phyloP scores from a whole-genome alignment of 768 basidiomycete species.

The Mycena albidolilacea region DNA sequence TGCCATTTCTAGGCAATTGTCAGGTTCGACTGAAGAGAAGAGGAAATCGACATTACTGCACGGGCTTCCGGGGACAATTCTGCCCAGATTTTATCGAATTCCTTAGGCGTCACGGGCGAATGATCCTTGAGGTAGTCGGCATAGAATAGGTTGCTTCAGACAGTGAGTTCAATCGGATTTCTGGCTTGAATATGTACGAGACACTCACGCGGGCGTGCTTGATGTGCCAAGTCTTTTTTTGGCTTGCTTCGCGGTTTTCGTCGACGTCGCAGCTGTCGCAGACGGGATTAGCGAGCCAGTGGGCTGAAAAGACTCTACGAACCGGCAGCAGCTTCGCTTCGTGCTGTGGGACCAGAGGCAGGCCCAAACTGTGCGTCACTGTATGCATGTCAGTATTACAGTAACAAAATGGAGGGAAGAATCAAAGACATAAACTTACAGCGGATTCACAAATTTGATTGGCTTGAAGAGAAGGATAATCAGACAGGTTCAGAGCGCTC shows the following conservation, averaged over 20 bases:
- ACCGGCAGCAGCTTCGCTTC: neutral
- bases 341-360: slow-evolving; percentile 2
- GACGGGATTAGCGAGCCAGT: neutral
- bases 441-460: neutral
- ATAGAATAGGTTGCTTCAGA: slow-evolving; percentile 3
- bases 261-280: neutral
- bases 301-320: neutral
- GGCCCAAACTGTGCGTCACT: neutral
- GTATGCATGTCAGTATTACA: neutral
- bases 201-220: neutral
- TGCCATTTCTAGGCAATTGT: neutral
- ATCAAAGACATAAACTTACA: neutral
- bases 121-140: neutral
- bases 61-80: neutral
- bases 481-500: too few species aligned
- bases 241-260: neutral
- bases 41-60: neutral
- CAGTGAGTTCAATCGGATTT: neutral
- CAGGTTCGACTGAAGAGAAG: neutral
- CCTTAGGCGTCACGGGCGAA: neutral
- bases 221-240: neutral
- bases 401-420: neutral
- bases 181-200: neutral
- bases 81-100: neutral
- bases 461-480: neutral